Evolutionary conservation across 495 filamentous ascomycete genomes (phyloP).

Genomic region (Cladorrhinum samala): DNA sequence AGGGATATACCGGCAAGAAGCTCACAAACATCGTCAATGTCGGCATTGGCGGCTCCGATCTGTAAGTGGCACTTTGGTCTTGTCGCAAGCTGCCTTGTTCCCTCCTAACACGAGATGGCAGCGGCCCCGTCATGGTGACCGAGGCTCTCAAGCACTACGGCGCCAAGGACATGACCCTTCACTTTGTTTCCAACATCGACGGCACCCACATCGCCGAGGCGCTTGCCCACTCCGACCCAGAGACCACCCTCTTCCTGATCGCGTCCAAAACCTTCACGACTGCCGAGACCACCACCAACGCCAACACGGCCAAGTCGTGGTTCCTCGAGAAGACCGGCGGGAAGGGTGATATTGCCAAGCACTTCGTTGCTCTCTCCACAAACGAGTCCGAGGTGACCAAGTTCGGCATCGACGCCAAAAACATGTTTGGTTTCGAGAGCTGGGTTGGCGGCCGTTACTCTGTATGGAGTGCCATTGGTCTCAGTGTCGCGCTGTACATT

Average conservation of each 20-base stretch:
- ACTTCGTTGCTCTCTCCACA: constrained; percentile 97
- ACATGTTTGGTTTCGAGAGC: constrained; percentile 98
- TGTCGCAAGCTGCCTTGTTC: not conserved
- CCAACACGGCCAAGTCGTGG: constrained; percentile 93
- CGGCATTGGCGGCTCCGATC: constrained; percentile 95
- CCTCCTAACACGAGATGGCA: constrained; percentile 27
- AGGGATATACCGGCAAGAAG: constrained; percentile 96
- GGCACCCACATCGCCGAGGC: constrained; percentile 97
- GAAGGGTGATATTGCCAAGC: constrained; percentile 87
- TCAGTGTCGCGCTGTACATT: constrained; percentile 89
- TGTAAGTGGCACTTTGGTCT: constrained; percentile 54
- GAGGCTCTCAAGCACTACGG: constrained; percentile 95
- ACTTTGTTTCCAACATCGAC: constrained; percentile 99
- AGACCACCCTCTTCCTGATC: constrained; percentile 95
- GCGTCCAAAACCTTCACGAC: constrained; percentile 99
- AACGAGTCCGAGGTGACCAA: constrained; percentile 93
- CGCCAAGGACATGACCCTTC: constrained; percentile 73
- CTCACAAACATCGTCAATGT: constrained; percentile 95
- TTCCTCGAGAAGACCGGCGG: constrained; percentile 75
- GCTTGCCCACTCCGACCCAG: constrained; percentile 78
- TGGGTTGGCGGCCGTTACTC: constrained; percentile 98
- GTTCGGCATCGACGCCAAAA: constrained; percentile 94
- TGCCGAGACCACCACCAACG: constrained; percentile 93
- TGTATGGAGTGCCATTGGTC: constrained; percentile 96
- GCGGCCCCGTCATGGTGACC: constrained; percentile 96